A percentile compares a stretch with the other conserved stretches of the same genome.
Conservation (phyloP, 169 alveolate species). For the Eimeria zaria region DNA sequence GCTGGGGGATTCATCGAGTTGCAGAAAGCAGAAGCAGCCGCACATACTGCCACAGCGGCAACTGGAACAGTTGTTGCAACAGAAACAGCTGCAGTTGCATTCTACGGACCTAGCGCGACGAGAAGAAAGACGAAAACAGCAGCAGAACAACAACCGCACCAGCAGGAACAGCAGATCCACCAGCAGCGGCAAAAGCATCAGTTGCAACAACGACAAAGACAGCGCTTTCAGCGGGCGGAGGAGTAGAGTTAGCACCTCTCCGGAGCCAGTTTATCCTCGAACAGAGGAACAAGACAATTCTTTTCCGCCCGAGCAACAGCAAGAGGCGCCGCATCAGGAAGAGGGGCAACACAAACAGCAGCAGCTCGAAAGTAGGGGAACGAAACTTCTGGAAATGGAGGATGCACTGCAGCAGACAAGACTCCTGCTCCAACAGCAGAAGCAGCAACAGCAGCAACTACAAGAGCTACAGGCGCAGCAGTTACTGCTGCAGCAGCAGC, state of each 20-base stretch:
- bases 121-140: not conserved
- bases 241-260: not conserved
- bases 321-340: not conserved
- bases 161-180: not conserved
- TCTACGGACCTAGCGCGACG: not conserved
- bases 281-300: not conserved
- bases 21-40: slow-evolving; percentile 15
- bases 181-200: slow-evolving; percentile 1
- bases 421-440: slow-evolving; percentile 22
- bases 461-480: slow-evolving; percentile 18
- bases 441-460: slow-evolving; percentile 12
- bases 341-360: not conserved
- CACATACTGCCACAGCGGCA: slow-evolving; percentile 7
- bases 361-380: not conserved
- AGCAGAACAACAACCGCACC: not conserved
- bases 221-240: not conserved
- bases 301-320: not conserved
- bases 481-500: slow-evolving; percentile 40
- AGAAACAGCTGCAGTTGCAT: not conserved
- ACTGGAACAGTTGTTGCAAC: not conserved
- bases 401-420: slow-evolving; percentile 6
- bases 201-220: not conserved
- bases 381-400: not conserved
- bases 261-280: not conserved
- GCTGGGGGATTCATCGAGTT: not conserved